Evolutionary conservation across 345 rosid species (phyloP), one percentile per base, ranked within the genome.

Genomic region (Salix koriyanagi): DNA sequence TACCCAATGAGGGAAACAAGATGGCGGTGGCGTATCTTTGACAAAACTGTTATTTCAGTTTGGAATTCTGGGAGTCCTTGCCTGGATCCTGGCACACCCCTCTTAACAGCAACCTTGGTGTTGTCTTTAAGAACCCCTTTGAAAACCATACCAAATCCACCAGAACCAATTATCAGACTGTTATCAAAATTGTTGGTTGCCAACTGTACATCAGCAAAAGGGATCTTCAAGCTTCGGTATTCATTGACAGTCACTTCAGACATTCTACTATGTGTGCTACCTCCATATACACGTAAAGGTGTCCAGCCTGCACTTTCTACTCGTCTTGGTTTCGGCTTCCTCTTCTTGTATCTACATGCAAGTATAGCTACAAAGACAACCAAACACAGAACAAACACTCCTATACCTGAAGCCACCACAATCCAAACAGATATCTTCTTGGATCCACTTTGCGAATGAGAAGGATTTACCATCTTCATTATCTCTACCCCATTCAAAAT

Each of bases 61-160:
- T 91, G 99, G 79, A 95, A 95, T 81, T 95, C 99, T 0, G 97
- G 99, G 46, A 95, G 91, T 70, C 99, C 99, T 79, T 95, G 99
- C 83, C 97, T 87, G 61, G 97, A 93, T 52, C 97, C 97, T 0
- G 94, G 99, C 36, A 91, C 86, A 25, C 97, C 97, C 83, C 99
- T 83, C 84, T 95, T 95, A 4, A 95, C 92, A 50, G 99, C 97
- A 79, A 95, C 86, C 86, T 89, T 91, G 1, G 90, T 91, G 77
- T 79, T 88, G 78, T 93, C 97, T 74, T 80, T 88, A 16, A 91
- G 94, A 74, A 90, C 86, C 23, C 91, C 99, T 86, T 89, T 91
- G 86, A 82, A 95, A 12, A 95, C 99, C 94, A 91, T 90, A 30
- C 99, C 99, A 74, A 95, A 95, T 73, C 99, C 99, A 1, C 99